Evolutionary conservation across 345 rosid species (phyloP), one percentile per base, ranked within the genome.

Genomic region (Corchorus olitorius): DNA sequence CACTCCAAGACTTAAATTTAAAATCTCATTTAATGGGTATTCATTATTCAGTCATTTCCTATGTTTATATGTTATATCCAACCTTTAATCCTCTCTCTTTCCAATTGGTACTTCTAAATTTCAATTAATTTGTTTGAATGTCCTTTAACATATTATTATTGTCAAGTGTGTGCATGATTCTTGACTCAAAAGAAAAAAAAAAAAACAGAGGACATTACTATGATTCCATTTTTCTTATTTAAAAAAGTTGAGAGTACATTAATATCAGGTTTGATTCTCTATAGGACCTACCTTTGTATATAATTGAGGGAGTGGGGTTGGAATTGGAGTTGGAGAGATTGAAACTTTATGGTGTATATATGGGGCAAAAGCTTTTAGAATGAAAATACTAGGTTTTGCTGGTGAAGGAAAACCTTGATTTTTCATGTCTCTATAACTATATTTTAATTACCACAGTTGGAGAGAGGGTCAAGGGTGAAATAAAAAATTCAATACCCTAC

Each of bases 251-350:
- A 37, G 50, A 49, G 56, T 48, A 22, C 72, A 48, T 13, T 27
- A 10, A 67, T 48, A 67, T 67, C 13, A 27, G 54, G 13, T 22
- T 48, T 15, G 73, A 50, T 69, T 69, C 73, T 33, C 73, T 41
- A 12, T 4, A 12, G 41, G 17, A 59, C 64, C 64, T 59, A 59
- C 64, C 37, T 59, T 27, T 27, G 16, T 11, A 12, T 59, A 27
- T 59, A 59, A 59, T 59, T 59, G 64, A 59, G 16, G 27, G 37
- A 11, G 64, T 20, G 64, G n/a, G 58, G 22, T 50, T 7, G 11
- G 27, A 50, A 11, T 35, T 20, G 64, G n/a, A 41, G 22, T 50
- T 7, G 11, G 27, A 50, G 43, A 69, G 58, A 69, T 16, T 39
- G 8, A 69, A 20, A 33, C 8, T 22, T 33, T 13, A 33, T 33